A percentile compares a stretch with the other conserved stretches of the same genome.
Evolutionary conservation across 75 land plant genomes (phyloP).

Genomic region (Pinus tabuliformis): DNA sequence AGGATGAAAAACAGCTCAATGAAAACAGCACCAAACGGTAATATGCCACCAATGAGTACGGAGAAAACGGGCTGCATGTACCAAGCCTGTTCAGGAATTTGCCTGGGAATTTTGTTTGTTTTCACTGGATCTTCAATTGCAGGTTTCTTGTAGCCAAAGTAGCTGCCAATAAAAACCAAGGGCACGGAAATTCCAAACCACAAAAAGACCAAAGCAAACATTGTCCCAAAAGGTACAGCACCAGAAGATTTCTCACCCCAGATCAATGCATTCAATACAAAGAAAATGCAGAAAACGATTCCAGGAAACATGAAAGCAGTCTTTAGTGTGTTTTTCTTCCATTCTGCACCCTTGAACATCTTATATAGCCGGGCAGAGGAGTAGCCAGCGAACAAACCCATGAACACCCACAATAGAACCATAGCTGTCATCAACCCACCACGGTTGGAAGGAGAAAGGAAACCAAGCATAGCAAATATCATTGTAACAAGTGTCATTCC

Average conservation of each 20-base stretch:
- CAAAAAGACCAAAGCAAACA: slow-evolving; percentile 49
- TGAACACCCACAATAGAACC: slow-evolving; percentile 51
- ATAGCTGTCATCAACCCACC: slow-evolving; percentile 60
- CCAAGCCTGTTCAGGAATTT: slow-evolving; percentile 66
- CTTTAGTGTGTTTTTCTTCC: slow-evolving; percentile 47
- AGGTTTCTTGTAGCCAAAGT: slow-evolving; percentile 54
- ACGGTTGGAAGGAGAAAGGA: slow-evolving; percentile 51
- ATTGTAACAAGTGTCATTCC: slow-evolving; percentile 58
- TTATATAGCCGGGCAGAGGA: slow-evolving; percentile 42
- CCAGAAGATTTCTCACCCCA: slow-evolving; percentile 66
- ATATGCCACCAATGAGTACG: slow-evolving; percentile 49
- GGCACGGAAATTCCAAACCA: slow-evolving; percentile 74
- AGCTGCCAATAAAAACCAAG: slow-evolving; percentile 51
- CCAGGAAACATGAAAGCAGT: slow-evolving; percentile 56
- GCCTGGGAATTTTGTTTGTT: slow-evolving; percentile 54
- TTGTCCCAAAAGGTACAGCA: slow-evolving; percentile 44
- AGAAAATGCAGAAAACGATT: slow-evolving; percentile 31
- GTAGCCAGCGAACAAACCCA: slow-evolving; percentile 56
- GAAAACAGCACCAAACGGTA: slow-evolving; percentile 58
- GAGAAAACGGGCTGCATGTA: slow-evolving; percentile 58
- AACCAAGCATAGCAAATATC: slow-evolving; percentile 50
- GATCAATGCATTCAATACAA: slow-evolving; percentile 48
- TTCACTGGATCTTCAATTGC: slow-evolving; percentile 56
- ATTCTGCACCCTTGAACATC: slow-evolving; percentile 51
- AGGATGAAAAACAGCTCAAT: slow-evolving; percentile 62